Evolutionary conservation across 1,139 yeast species (phyloP).

Genomic region (Geotrichum citri-aurantii): DNA sequence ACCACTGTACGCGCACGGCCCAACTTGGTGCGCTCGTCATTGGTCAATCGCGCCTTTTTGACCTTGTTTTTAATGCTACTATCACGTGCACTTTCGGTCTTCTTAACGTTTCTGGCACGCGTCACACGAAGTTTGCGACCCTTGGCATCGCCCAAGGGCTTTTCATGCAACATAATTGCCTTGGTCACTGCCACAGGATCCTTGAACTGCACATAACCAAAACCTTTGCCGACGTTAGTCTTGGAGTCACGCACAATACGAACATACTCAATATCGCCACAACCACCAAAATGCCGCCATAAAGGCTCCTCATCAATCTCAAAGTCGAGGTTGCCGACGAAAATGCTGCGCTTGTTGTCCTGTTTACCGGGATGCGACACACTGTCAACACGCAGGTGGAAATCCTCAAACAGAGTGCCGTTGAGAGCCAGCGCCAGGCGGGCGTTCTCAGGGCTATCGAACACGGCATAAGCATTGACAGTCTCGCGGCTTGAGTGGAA

Average conservation of each 20-base stretch:
- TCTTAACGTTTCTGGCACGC: slow-evolving; percentile 63
- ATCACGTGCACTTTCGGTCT: slow-evolving; percentile 28
- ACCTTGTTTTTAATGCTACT: slow-evolving; percentile 19
- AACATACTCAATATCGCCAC: slow-evolving; percentile 78
- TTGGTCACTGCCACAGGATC: slow-evolving; percentile 77
- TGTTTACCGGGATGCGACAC: slow-evolving; percentile 85
- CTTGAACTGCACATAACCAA: slow-evolving; percentile 88
- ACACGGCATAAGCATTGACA: slow-evolving; percentile 85
- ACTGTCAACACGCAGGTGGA: slow-evolving; percentile 86
- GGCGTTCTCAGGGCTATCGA: slow-evolving; percentile 48
- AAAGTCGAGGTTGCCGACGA: slow-evolving; percentile 91
- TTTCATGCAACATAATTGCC: slow-evolving; percentile 72
- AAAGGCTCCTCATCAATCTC: slow-evolving; percentile 86
- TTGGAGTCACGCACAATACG: slow-evolving; percentile 86
- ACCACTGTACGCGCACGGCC: slow-evolving; percentile 74
- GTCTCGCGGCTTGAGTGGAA: slow-evolving; percentile 74
- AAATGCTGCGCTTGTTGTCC: slow-evolving; percentile 76
- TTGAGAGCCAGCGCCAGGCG: slow-evolving; percentile 54
- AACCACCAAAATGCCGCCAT: slow-evolving; percentile 70
- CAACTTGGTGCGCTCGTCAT: slow-evolving; percentile 59
- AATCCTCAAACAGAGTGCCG: slow-evolving; percentile 59
- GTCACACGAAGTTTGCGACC: slow-evolving; percentile 70
- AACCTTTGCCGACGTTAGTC: slow-evolving; percentile 95
- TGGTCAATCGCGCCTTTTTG: slow-evolving; percentile 19
- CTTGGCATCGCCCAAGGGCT: slow-evolving; percentile 46